Conservation (phyloP, 2,329 filamentous ascomycete genomes). For the Colletotrichum abscissum region DNA sequence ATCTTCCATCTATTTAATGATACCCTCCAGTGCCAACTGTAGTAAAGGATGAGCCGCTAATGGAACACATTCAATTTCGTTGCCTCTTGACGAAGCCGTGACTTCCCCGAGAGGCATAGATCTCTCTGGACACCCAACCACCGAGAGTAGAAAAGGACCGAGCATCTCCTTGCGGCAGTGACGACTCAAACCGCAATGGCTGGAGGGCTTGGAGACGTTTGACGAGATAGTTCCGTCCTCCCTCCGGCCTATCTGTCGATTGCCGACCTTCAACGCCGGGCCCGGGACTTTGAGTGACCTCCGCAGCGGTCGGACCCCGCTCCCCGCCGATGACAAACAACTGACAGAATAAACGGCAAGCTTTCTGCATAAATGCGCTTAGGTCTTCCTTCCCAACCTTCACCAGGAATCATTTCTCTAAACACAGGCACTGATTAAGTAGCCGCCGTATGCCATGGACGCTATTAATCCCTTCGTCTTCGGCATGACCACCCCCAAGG, state of each 20-base stretch:
- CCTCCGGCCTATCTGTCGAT: not conserved
- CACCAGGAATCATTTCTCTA: not conserved
- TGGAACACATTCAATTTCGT: slow-evolving; percentile 11
- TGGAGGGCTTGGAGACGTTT: not conserved
- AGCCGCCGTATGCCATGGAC: slow-evolving; percentile 5
- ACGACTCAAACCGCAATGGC: not conserved
- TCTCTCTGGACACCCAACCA: too few relatives aligned
- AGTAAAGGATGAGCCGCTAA: slow-evolving; percentile 13
- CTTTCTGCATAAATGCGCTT: not conserved
- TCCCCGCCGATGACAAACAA: slow-evolving; percentile 31
- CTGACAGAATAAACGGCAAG: not conserved
- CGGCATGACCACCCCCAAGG: slow-evolving; percentile 41
- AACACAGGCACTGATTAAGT: not conserved
- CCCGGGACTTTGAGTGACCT: slow-evolving; percentile 2
- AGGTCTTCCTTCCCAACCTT: not conserved
- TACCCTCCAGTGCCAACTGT: slow-evolving; percentile 29
- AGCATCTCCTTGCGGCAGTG: too few relatives aligned
- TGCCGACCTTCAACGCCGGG: slow-evolving; percentile 14
- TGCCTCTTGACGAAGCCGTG: not conserved
- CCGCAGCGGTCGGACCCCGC: slow-evolving; percentile 27
- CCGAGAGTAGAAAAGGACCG: not conserved
- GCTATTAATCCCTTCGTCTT: slow-evolving; percentile 20
- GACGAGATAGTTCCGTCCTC: not conserved
- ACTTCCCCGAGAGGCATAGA: not conserved
- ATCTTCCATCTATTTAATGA: slow-evolving; percentile 24